Evolutionary conservation across 2,329 filamentous ascomycete species (phyloP).

Genomic region (Colletotrichum agaves): DNA sequence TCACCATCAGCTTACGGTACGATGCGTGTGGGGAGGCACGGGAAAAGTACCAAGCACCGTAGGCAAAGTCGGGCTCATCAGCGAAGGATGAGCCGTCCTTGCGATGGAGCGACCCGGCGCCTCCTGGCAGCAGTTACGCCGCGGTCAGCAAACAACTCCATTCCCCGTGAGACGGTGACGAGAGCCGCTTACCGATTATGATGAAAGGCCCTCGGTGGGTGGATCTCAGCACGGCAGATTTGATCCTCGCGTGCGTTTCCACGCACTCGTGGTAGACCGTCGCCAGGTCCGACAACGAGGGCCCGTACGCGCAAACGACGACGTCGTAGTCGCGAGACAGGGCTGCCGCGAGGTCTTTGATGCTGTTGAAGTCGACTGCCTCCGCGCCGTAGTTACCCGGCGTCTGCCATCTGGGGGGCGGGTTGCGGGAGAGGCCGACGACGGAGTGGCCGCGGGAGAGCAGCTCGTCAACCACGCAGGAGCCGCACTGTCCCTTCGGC

Average conservation of each 20-base stretch:
- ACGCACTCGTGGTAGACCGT: background rate
- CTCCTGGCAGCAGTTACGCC: background rate
- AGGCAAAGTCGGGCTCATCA: background rate
- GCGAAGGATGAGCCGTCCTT: background rate
- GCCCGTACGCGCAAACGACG: conserved; percentile 8
- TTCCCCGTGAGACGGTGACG: background rate
- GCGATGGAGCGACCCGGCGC: conserved; percentile 1
- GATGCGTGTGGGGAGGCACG: fast-evolving
- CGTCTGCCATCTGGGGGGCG: background rate
- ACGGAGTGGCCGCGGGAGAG: background rate
- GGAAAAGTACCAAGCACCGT: background rate
- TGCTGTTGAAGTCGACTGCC: background rate
- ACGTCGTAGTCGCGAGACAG: background rate
- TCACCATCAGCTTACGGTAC: fast-evolving
- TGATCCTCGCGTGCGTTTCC: conserved; percentile 1
- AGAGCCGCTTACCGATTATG: background rate
- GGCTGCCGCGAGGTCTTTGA: background rate
- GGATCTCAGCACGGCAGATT: background rate
- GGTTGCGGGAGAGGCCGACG: background rate
- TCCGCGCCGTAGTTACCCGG: background rate
- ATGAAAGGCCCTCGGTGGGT: background rate
- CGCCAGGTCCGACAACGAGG: background rate
- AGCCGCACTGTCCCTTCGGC: background rate
- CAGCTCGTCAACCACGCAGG: conserved; percentile 6
- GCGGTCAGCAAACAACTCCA: background rate